These are phyloP conservation scores for Boletus sp. DNA, from an alignment of 768 basidiomycete species.

Conservation along the genomic window DNA sequence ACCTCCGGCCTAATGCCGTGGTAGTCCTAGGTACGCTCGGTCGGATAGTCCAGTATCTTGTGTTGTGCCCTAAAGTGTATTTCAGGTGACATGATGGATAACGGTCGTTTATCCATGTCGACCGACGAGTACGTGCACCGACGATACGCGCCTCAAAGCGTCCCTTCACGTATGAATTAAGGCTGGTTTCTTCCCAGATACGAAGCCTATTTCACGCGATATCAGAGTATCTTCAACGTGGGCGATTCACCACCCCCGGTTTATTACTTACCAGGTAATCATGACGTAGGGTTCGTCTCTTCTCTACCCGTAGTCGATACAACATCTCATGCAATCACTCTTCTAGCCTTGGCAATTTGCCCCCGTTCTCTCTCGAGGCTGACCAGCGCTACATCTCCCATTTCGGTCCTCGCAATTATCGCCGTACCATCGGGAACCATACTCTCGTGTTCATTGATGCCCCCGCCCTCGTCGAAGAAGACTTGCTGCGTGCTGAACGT, in stretches of 20 bases:
- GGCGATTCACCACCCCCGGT: conserved; percentile 43
- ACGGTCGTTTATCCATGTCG: conserved; percentile 63
- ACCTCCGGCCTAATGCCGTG: conserved; percentile 63
- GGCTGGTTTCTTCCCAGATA: conserved; percentile 52
- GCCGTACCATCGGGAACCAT: conserved; percentile 65
- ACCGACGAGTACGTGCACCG: conserved; percentile 59
- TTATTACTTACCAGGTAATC: conserved; percentile 86
- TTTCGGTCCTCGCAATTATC: conserved; percentile 73
- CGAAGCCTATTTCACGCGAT: conserved; percentile 61
- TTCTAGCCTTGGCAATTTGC: conserved; percentile 28
- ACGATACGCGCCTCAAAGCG: not conserved
- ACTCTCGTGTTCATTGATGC: conserved; percentile 72
- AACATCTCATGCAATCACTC: conserved; percentile 1
- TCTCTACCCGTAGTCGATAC: not conserved
- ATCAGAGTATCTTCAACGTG: conserved; percentile 63
- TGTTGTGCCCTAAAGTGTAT: not conserved
- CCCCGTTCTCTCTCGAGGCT: conserved; percentile 40
- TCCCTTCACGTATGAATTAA: conserved; percentile 3
- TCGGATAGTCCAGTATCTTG: not conserved
- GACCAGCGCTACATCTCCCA: conserved; percentile 60
- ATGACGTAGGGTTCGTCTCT: conserved; percentile 70
- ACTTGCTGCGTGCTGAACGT: conserved; percentile 44
- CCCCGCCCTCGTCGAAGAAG: conserved; percentile 72
- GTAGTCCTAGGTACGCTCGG: conserved; percentile 62
- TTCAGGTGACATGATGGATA: conserved; percentile 80